A percentile compares a stretch with the other conserved stretches of the same genome.
Evolutionary conservation across 164 flowering plant genomes (phyloP).

Genomic region (Saururus chinensis): DNA sequence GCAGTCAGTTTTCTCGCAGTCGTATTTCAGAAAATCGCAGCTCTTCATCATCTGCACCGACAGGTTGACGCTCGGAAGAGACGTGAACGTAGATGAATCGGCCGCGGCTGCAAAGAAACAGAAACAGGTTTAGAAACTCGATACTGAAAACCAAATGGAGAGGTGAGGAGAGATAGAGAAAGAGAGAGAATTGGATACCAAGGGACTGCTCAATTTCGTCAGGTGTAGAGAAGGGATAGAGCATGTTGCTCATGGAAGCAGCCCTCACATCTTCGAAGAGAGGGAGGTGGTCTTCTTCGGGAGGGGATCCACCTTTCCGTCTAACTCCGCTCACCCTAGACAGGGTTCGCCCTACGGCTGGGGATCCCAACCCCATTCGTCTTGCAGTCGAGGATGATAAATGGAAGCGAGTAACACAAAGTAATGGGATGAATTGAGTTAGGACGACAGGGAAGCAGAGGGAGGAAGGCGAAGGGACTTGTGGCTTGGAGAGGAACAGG

Average conservation of each 20-base stretch:
- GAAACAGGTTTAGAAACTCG: not conserved
- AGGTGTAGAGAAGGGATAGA: constrained; percentile 1
- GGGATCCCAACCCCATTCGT: not conserved
- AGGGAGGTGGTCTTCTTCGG: not conserved
- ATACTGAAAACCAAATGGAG: not conserved
- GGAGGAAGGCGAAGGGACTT: too few relatives aligned
- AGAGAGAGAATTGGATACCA: not conserved
- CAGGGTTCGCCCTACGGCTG: not conserved
- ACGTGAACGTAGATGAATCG: not conserved
- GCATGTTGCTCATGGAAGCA: not conserved
- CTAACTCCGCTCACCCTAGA: not conserved
- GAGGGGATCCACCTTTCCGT: not conserved
- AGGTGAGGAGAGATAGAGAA: not conserved
- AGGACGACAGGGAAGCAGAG: too few relatives aligned
- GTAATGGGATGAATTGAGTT: not conserved
- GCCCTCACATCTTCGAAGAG: not conserved
- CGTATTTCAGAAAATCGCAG: constrained; percentile 1
- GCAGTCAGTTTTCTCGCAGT: not conserved
- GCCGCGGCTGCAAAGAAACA: not conserved
- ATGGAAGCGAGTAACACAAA: not conserved
- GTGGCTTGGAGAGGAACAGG: too few relatives aligned
- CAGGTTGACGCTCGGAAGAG: not conserved
- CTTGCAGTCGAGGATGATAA: not conserved
- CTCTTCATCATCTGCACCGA: not conserved
- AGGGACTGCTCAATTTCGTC: constrained; percentile 1